These are phyloP conservation scores for Tetrahymena elliotti DNA, from an alignment of 73 alveolate species.

Conservation along the genomic window DNA sequence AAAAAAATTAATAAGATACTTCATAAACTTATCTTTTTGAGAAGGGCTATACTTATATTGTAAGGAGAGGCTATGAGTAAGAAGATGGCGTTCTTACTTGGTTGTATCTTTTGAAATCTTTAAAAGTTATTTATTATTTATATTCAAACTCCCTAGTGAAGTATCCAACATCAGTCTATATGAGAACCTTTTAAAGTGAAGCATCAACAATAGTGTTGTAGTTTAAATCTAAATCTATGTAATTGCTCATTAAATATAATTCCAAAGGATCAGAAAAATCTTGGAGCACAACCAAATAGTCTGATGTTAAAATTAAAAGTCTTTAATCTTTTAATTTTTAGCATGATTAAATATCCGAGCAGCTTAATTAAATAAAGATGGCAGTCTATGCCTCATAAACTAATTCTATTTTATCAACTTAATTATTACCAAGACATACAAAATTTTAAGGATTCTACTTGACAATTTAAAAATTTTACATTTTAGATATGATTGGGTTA, in stretches of 20 bases:
- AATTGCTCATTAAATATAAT: background rate
- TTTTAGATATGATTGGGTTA: background rate
- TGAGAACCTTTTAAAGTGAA: background rate
- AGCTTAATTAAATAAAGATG: background rate
- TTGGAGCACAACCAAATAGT: background rate
- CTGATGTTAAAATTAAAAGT: background rate
- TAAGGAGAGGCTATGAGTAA: background rate
- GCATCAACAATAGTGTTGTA: background rate
- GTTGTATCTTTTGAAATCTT: background rate
- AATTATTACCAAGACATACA: background rate
- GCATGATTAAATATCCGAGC: background rate
- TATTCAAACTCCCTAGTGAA: background rate
- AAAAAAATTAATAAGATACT: background rate
- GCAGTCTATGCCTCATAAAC: background rate
- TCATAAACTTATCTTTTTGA: background rate
- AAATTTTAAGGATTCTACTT: background rate
- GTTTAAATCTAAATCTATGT: background rate
- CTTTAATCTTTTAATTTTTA: background rate
- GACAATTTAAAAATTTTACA: background rate
- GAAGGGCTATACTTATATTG: background rate
- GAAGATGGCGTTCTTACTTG: background rate
- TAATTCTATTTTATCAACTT: background rate
- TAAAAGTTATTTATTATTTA: background rate
- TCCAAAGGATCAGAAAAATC: background rate
- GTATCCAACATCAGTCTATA: background rate